A percentile compares a stretch with the other conserved stretches of the same genome.
Conservation (phyloP, 2,329 filamentous ascomycete species). For the Aspergillus carbonarius region DNA sequence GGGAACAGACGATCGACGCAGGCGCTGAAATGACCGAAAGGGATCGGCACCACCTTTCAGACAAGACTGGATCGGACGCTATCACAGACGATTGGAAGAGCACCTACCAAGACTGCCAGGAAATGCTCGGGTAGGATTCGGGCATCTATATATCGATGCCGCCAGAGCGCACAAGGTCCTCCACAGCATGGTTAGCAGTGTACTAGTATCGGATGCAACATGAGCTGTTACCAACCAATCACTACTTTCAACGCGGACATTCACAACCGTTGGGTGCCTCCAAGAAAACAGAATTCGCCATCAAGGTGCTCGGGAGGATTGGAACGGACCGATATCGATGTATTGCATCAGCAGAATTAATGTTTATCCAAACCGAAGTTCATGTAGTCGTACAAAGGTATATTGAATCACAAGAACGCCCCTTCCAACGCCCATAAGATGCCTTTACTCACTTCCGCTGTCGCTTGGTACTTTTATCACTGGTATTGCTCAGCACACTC, state of each 20-base stretch:
- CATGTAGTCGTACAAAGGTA: constrained; percentile 37
- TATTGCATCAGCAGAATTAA: background rate
- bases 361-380: constrained; percentile 16
- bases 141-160: background rate
- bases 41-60: background rate
- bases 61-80: background rate
- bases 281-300: background rate
- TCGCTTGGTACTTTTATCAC: constrained; percentile 59
- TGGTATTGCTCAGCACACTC: constrained; percentile 71
- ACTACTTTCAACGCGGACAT: background rate
- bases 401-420: constrained; percentile 19
- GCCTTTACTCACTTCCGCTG: constrained; percentile 42
- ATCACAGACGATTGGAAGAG: background rate
- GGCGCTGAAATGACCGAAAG: background rate
- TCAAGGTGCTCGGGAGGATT: background rate
- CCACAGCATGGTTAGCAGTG: background rate
- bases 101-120: constrained; percentile 2
- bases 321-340: background rate
- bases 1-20: background rate
- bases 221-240: background rate
- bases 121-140: background rate
- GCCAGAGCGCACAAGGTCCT: background rate
- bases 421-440: constrained; percentile 2
- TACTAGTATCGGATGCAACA: background rate
- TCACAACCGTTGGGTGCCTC: background rate